Evolutionary conservation across 2,329 filamentous ascomycete genomes (phyloP), one percentile per base, ranked within the genome.

Genomic region (Pyrenochaeta sp.): DNA sequence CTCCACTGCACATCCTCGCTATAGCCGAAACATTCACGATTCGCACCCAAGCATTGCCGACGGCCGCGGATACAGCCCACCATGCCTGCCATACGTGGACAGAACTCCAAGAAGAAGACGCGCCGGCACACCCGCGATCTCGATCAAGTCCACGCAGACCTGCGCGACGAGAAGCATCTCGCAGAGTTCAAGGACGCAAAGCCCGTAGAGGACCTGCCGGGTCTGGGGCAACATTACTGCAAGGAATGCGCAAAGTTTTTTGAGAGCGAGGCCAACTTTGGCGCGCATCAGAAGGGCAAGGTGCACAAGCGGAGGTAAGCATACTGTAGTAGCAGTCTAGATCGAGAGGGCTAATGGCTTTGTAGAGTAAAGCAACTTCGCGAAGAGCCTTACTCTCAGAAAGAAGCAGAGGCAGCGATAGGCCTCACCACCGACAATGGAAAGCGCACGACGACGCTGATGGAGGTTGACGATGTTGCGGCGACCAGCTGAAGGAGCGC

Each of bases 241-340:
- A 82, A 90, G 14, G 90, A 97, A 77, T 99, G 95, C 76, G 90
- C 95, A 59, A 98, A 96, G 80, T 98, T 91, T 89, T 98, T 96
- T 75, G 94, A 98, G 75, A 90, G 87, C 44, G 90, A 95, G 63
- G 77, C 84, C 66, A 96, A 91, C 66, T 80, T 96, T 52, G 81
- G 83, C 31, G 82, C 85, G 23, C 95, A 99, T 78, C 82, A 83
- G 51, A 91, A 90, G 75, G 92, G 91, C 66, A 99, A 97, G 79
- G 91, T 91, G 61, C 95, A 99, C 79, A 97, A 93, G 85, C 87
- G 92, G 81, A 90, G 90, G 91, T 92, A 61, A 76, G 69, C 44
- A 10, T 1, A 2, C 10, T 17, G 29, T n/a, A 23, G 5, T 27
- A 18, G 18, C 23, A 36, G 31, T 12, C 1, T 23, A 18, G 23